Percentiles rank a stretch among this genome's conserved stretches.
Conservation (phyloP, 352 stramenopile genomes). For the Pythium dissotocum region DNA sequence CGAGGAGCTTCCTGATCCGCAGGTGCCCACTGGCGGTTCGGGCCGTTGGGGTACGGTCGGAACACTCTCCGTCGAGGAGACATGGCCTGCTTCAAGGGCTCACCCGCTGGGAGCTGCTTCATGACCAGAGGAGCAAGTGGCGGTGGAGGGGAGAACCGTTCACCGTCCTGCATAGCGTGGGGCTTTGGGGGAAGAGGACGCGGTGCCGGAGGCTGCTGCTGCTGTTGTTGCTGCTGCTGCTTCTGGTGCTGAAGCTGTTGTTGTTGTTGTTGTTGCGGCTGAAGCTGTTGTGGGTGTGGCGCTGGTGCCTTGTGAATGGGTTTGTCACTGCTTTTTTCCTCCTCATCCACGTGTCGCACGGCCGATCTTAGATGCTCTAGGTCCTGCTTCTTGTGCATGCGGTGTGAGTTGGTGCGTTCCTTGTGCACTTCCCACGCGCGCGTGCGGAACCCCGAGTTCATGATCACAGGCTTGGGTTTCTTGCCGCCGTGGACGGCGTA, state of each 20-base stretch:
- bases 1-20: conserved; percentile 16
- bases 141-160: conserved; percentile 2
- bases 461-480: conserved; percentile 79
- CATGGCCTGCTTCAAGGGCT: conserved; percentile 4
- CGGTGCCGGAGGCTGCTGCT: not conserved
- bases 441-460: conserved; percentile 83
- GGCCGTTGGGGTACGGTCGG: conserved; percentile 2
- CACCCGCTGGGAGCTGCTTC: conserved; percentile 7
- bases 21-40: conserved; percentile 9
- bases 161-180: not conserved
- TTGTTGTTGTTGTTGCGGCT: not conserved
- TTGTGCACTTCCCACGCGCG: conserved; percentile 83
- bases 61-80: conserved; percentile 30
- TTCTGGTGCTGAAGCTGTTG: not conserved
- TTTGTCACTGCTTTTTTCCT: conserved; percentile 26
- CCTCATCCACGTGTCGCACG: conserved; percentile 19
- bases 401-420: conserved; percentile 77
- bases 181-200: conserved; percentile 2
- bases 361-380: not conserved
- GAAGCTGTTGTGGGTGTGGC: not conserved
- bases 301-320: not conserved
- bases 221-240: not conserved
- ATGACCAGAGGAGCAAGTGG: not conserved
- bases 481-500: conserved; percentile 81
- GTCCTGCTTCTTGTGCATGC: conserved; percentile 65